Evolutionary conservation across 352 stramenopile species (phyloP).

Genomic region (Globisporangium alternatum): DNA sequence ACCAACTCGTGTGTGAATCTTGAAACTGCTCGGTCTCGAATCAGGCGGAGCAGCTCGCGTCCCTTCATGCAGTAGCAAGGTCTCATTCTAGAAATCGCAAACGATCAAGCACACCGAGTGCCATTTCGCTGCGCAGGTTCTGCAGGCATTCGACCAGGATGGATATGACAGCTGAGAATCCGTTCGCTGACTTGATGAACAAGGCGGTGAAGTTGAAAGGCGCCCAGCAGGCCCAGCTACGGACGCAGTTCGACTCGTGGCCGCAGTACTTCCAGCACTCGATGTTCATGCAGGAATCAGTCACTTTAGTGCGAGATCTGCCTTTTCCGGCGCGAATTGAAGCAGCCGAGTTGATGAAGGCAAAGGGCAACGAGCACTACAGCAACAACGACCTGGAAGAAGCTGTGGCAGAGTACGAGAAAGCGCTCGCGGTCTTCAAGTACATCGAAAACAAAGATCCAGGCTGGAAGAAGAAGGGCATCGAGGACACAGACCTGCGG

Average conservation of each 20-base stretch:
- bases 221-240: conserved; percentile 75
- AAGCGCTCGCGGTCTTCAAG: conserved; percentile 81
- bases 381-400: conserved; percentile 48
- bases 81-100: conserved; percentile 2
- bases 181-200: conserved; percentile 82
- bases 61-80: neutral
- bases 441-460: conserved; percentile 76
- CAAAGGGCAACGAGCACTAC: conserved; percentile 60
- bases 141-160: conserved; percentile 25
- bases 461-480: conserved; percentile 86
- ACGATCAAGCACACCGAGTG: neutral
- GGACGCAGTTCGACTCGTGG: conserved; percentile 71
- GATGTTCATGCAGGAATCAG: conserved; percentile 84
- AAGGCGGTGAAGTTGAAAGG: conserved; percentile 86
- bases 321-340: conserved; percentile 52
- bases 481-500: conserved; percentile 74
- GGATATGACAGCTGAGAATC: conserved; percentile 63
- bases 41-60: neutral
- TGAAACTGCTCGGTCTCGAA: conserved; percentile 14
- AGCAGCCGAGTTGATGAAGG: conserved; percentile 68
- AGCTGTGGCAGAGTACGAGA: conserved; percentile 81
- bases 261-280: conserved; percentile 86
- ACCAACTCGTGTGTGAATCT: neutral
- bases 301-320: conserved; percentile 39
- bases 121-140: neutral